phyloP scores from a whole-genome alignment of 73 alveolate species.

The Stentor roeselii region DNA sequence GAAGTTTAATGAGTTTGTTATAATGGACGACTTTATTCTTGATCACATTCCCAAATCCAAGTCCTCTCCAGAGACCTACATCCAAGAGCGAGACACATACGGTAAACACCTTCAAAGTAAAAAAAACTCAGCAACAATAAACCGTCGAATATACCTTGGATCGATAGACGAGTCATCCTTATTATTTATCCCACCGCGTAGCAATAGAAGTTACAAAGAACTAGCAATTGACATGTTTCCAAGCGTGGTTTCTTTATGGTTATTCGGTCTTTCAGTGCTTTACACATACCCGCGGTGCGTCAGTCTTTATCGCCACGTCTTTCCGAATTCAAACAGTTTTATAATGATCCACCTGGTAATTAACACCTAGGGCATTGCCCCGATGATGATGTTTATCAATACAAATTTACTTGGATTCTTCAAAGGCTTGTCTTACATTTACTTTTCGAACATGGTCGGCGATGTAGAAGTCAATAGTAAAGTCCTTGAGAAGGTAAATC shows the following conservation, averaged over 20 bases:
- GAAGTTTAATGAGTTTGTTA: too few species aligned
- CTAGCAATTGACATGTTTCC: background rate
- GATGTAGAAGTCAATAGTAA: too few species aligned
- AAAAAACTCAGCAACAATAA: background rate
- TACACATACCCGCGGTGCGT: slow-evolving; percentile 19
- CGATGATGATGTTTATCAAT: slow-evolving; percentile 21
- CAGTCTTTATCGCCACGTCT: background rate
- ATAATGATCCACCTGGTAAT: slow-evolving; percentile 3
- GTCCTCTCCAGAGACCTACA: slow-evolving; percentile 2
- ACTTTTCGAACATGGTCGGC: too few species aligned
- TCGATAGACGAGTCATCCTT: background rate
- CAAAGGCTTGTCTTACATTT: background rate
- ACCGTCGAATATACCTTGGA: background rate
- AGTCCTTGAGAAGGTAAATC: too few species aligned
- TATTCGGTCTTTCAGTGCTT: background rate
- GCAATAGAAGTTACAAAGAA: background rate
- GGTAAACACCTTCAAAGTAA: slow-evolving; percentile 18
- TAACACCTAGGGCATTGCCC: slow-evolving; percentile 12
- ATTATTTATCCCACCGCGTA: background rate
- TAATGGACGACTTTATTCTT: slow-evolving; percentile 3
- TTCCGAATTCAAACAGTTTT: slow-evolving; percentile 10
- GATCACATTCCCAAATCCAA: slow-evolving; percentile 2
- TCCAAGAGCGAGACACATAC: background rate
- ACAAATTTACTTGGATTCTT: background rate
- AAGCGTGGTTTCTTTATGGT: background rate